Evolutionary conservation across 1,139 yeast genomes (phyloP), one percentile per base, ranked within the genome.

Genomic region (Blastobotrys capitulatus): DNA sequence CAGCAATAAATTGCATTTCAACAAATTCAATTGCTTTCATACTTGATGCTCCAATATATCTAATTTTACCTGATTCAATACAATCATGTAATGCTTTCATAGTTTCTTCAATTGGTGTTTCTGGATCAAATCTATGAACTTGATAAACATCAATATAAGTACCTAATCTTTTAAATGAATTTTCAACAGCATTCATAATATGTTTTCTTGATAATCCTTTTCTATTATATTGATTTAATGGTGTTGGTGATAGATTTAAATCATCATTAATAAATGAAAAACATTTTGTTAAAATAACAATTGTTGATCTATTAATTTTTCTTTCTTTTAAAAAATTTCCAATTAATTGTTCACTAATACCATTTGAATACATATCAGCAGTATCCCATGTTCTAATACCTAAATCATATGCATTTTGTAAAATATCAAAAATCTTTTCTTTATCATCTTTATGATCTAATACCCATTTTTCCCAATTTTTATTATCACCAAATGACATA

Each of bases 61-160:
- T 70, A 4, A 73, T 68, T 32, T 65, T 62, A 1, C 83, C 84
- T 25, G 65, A 54, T 52, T 71, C 71, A 27, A 79, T 76, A 77
- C 39, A 83, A 56, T 75, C 78, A 56, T 79, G 75, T 54, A 79
- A 66, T 1, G 82, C 75, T 54, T 64, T 70, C 82, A 79, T 77
- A 38, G 73, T 73, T 56, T 79, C 46, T 51, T 70, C 72, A 48
- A 70, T 67, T 32, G 78, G 75, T 4, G 75, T 69, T 0, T 64
- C 59, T 32, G 59, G 54, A 55, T 79, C 83, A 37, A 68, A 68
- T 52, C 83, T 66, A 66, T 87, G 96, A 63, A 87, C 72, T 65
- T 85, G 86, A 1, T 86, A 86, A 56, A 86, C 71, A 65, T 88
- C 96, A 55, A 88, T 68, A 61, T 86, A 86, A 0, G 95, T 84